These are phyloP conservation scores for Candida cerambycidarum DNA, from an alignment of 805 yeast genomes.

Conservation along the genomic window DNA sequence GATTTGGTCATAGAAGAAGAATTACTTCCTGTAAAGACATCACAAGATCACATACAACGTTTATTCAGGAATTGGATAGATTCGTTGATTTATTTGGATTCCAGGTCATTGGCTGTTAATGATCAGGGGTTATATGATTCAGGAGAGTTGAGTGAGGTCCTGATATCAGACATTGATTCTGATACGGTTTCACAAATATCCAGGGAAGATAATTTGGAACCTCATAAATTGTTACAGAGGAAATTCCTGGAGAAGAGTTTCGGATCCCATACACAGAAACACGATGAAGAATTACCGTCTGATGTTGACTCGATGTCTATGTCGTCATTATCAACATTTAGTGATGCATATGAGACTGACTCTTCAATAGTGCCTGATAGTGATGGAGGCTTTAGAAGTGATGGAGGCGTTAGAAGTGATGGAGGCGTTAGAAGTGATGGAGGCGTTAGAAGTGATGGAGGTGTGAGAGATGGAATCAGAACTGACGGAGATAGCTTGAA, in stretches of 20 bases:
- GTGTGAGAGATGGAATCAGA: too few species aligned
- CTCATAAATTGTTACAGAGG: constrained; percentile 11
- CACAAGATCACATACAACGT: constrained; percentile 7
- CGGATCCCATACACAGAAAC: neutral
- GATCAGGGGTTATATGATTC: constrained; percentile 43
- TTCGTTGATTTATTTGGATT: constrained; percentile 24
- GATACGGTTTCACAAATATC: constrained; percentile 7
- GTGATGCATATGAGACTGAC: constrained; percentile 10
- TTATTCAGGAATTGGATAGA: constrained; percentile 27
- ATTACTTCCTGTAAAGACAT: neutral
- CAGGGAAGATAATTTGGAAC: constrained; percentile 5
- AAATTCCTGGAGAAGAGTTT: constrained; percentile 10
- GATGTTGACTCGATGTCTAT: constrained; percentile 23
- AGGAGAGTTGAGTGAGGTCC: constrained; percentile 15
- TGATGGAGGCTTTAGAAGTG: too few species aligned
- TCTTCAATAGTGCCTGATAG: constrained; percentile 6
- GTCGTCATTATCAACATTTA: constrained; percentile 15
- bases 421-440: too few species aligned
- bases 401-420: too few species aligned
- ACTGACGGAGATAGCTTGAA: neutral
- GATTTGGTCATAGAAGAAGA: neutral
- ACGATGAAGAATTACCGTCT: constrained; percentile 8
- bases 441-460: too few species aligned
- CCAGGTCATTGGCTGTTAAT: constrained; percentile 21
- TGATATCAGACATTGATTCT: constrained; percentile 34